Evolutionary conservation across 768 basidiomycete genomes (phyloP), one percentile per base, ranked within the genome.

Genomic region (Pilatotrama ljubarskyi): DNA sequence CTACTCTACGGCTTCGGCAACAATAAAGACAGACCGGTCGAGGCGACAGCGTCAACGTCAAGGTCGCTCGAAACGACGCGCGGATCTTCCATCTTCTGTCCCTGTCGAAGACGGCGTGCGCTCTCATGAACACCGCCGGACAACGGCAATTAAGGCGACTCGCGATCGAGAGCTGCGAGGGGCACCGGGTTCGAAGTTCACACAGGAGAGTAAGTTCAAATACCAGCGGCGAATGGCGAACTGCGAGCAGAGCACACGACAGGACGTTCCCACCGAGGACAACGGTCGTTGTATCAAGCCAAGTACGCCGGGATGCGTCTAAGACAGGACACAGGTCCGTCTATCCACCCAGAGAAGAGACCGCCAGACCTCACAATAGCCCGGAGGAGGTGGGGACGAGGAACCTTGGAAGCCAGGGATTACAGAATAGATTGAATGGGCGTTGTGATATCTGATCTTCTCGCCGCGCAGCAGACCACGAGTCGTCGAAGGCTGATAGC

Each of bases 391-490:
- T 32, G 29, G 29, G 5, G 29, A 32, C 29, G 29, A 10, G 5
- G 29, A 32, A 32, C 29, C 29, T 46, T 17, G 46, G 24, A 15
- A 47, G 9, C 14, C 15, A n/a, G 24, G 25, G 24, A 14, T 5
- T 11, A 26, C 22, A 17, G 46, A 47, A 47, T 22, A 47, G 46
- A 47, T 4, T 26, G 46, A 29, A 26, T 26, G 22, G n/a, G 46
- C 25, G 46, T 47, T 14, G 24, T 24, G 25, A 8, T 20, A 54
- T 43, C 52, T 54, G 52, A 43, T 43, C 51, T 53, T 53, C 51
- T 40, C 26, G 41, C 25, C 24, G 52, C 52, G 52, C 52, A 54
- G 52, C 52, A 42, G 40, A 9, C 17, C 40, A 42, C 22, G 40
- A 20, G 40, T 25, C 35, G 10, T 32, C 24, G 22, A 48, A 32